These are phyloP conservation scores for Paraconiothyrium brasiliense DNA, from an alignment of 2,329 filamentous ascomycete species.

Conservation along the genomic window DNA sequence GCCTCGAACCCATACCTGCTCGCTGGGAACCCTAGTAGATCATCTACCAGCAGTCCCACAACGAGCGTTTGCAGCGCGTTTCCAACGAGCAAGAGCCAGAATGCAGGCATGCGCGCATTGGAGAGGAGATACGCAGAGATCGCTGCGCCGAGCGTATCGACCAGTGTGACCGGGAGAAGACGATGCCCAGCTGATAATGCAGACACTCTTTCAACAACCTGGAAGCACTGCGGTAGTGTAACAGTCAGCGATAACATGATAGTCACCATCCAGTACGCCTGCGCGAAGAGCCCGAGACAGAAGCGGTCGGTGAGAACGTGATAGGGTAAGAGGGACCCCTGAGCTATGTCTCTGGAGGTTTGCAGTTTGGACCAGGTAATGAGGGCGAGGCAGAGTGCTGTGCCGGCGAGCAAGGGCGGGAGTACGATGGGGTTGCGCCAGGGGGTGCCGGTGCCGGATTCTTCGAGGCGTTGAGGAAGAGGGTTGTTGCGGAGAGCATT, in stretches of 20 bases:
- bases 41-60: background rate
- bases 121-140: constrained; percentile 4
- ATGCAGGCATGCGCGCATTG: background rate
- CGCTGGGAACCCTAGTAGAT: background rate
- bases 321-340: constrained; percentile 16
- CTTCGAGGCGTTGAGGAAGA: constrained; percentile 16
- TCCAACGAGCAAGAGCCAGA: constrained; percentile 9
- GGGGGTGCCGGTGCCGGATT: constrained; percentile 6
- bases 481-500: constrained; percentile 10
- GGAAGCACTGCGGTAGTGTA: constrained; percentile 10
- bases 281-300: constrained; percentile 19
- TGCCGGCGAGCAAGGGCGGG: constrained; percentile 8
- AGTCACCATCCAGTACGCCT: constrained; percentile 10
- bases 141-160: constrained; percentile 8
- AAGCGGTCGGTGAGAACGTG: constrained; percentile 15
- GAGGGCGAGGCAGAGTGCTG: constrained; percentile 3
- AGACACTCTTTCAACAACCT: constrained; percentile 7
- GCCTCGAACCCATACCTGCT: constrained; percentile 6
- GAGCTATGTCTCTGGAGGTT: background rate
- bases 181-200: constrained; percentile 9
- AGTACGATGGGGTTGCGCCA: constrained; percentile 12
- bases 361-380: constrained; percentile 6
- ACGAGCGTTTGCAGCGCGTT: background rate
- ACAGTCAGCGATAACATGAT: constrained; percentile 15
- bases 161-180: constrained; percentile 8